Base-by-base conservation (phyloP, 2,329 filamentous ascomycete species). In the Aspergillus jensenii region DNA sequence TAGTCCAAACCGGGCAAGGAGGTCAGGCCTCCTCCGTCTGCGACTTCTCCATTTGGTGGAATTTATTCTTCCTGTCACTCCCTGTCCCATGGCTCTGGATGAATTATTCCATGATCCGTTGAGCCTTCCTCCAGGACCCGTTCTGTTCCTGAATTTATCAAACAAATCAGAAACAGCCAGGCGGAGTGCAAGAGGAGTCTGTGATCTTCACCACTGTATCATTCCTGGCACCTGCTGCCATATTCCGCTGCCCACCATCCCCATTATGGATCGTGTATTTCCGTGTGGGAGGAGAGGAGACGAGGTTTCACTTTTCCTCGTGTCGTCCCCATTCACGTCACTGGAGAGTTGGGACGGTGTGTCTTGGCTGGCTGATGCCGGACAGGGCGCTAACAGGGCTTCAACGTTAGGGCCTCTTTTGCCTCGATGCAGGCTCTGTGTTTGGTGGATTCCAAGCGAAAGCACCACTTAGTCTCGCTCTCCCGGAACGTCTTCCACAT, bases 321-420 rank as follows among this genome's bases (percentile, higher is more conserved):
- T 35, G 21, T 15, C 19, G 27, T 53, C 51, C 25, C 37, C 25
- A 47, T 53, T 52, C 55, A 55, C 48, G 48, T 55, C 55, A 58
- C 40, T 12, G 27, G 27, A 31, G 9, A 31, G 27, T 58, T 56
- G 52, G 35, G 47, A 49, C 55, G 57, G 56, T 43, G 41, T 48
- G 47, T 55, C 59, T 62, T 53, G 57, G 45, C 59, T 58, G 58
- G 55, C 59, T 52, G 60, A 64, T 68, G 64, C 67, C 65, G 63
- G 67, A 63, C 65, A 68, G 65, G 55, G 39, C 54, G 62, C 68
- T 69, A 65, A 68, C 65, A 68, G 67, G 65, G 14, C 55, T 59
- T 54, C 49, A 57, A 57, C 19, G 51, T 63, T 66, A 59, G 49
- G 58, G 56, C 55, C 50, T 59, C 52, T 43, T 9, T 31, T 56